Evolutionary conservation across 192 early-diverging fungal species (phyloP).

Genomic region (Oehlia diaphana): DNA sequence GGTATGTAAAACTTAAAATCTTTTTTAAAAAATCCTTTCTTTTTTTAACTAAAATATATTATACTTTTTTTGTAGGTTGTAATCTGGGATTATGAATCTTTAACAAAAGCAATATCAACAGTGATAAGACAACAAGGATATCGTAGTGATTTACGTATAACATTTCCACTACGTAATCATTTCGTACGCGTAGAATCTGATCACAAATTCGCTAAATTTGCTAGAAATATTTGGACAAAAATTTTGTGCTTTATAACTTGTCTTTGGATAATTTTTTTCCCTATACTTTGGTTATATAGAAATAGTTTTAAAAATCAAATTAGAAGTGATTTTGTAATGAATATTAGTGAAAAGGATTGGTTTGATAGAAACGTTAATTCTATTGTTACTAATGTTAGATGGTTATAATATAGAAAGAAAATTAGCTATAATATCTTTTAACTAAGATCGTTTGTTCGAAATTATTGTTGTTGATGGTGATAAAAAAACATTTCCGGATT

Average conservation of each 20-base stretch:
- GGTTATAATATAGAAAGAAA: not conserved
- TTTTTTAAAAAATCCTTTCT: not conserved
- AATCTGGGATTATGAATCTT: conserved; percentile 40
- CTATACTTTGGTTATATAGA: conserved; percentile 35
- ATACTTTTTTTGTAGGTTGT: conserved; percentile 11
- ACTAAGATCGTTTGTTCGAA: too few relatives aligned
- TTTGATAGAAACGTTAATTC: conserved; percentile 11
- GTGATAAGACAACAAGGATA: conserved; percentile 38
- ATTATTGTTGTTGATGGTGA: too few relatives aligned
- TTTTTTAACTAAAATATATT: not conserved
- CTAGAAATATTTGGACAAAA: conserved; percentile 33
- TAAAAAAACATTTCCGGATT: too few relatives aligned
- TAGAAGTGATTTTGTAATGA: conserved; percentile 41
- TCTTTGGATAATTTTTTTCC: conserved; percentile 37
- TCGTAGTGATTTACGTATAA: conserved; percentile 37
- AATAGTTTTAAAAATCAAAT: conserved; percentile 34
- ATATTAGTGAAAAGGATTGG: conserved; percentile 34
- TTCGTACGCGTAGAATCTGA: conserved; percentile 33
- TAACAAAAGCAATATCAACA: conserved; percentile 38
- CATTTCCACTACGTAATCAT: conserved; percentile 38
- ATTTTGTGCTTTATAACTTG: conserved; percentile 33
- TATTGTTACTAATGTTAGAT: conserved; percentile 1
- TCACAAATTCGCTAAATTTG: conserved; percentile 33
- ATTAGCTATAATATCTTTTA: not conserved
- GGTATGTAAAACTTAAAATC: conserved; percentile 5